Percentiles rank a stretch among this genome's conserved stretches.
These are phyloP conservation scores for Leccinum angustisporum DNA, from an alignment of 1,284 basidiomycete species.

Conservation along the genomic window DNA sequence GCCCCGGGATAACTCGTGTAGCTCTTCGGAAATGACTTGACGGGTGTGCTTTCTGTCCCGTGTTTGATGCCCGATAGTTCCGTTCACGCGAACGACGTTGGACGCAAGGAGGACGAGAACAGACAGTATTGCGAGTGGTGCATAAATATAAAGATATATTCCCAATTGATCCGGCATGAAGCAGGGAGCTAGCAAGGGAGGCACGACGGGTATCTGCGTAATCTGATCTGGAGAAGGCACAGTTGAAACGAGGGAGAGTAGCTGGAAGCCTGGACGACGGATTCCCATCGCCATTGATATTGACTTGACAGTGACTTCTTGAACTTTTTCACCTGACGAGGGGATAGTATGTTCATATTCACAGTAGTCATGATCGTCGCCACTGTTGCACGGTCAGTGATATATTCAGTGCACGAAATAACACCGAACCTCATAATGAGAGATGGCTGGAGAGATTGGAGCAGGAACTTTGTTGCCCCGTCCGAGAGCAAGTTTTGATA, in stretches of 20 bases:
- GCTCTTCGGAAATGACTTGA: conserved; percentile 10
- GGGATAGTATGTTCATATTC: conserved; percentile 59
- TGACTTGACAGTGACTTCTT: conserved; percentile 81
- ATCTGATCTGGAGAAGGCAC: conserved; percentile 27
- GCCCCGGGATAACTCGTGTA: conserved; percentile 12
- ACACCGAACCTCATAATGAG: conserved; percentile 67
- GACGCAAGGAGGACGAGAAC: conserved; percentile 39
- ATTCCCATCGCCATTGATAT: conserved; percentile 82
- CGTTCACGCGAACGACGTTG: conserved; percentile 30
- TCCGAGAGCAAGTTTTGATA: conserved; percentile 82
- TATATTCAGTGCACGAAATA: not conserved
- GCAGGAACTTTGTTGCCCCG: conserved; percentile 68
- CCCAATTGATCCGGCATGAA: conserved; percentile 66
- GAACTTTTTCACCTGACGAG: conserved; percentile 37
- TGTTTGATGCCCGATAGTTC: conserved; percentile 6
- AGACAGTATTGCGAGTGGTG: conserved; percentile 46
- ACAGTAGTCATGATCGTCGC: conserved; percentile 89
- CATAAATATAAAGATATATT: conserved; percentile 61
- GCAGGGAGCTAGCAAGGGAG: conserved; percentile 53
- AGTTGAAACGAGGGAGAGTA: conserved; percentile 70
- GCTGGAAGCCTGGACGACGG: conserved; percentile 77
- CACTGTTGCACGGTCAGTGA: conserved; percentile 44
- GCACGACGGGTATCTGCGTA: conserved; percentile 26
- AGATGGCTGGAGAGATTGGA: conserved; percentile 63
- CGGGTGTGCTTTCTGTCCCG: conserved; percentile 11